Base-by-base conservation (phyloP, 2,329 filamentous ascomycete genomes). In the Pleomassaria siparia region DNA sequence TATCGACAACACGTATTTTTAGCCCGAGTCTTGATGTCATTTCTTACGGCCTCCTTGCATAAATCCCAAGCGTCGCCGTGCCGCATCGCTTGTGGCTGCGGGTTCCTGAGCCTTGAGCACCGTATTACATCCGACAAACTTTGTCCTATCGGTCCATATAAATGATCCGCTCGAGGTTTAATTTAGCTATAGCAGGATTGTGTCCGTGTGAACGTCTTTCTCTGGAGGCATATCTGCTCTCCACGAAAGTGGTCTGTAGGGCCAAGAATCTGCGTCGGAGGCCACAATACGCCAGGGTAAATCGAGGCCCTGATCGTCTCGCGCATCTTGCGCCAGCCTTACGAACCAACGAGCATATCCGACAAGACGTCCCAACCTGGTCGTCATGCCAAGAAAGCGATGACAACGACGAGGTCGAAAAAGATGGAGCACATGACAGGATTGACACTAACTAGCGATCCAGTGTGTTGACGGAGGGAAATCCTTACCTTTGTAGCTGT, bases 291-390 rank as follows among this genome's bases (percentile, higher is more conserved):
- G 48, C 49, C 48, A 20, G 40, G 20, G n/a, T 36, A 25, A 36
- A 40, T 44, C 36, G 46, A 36, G 47, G 53, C 42, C 15, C 15
- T 47, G 10, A 29, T 49, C 35, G 46, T 43, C 49, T 43, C 40
- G 41, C 49, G 50, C 48, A 48, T 43, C 36, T 36, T 42, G 40
- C 46, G 49, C 49, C 55, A 55, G 55, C 55, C 55, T 46, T 58
- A 55, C 28, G 22, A 35, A 44, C 55, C 48, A 55, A 55, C 28
- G 22, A 35, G 42, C 6, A 30, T 9, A 9, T 13, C 35, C 20
- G 39, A 50, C 40, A 46, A 49, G 33, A 12, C 49, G 29, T 26
- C 33, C 30, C 43, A 47, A 30, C 12, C n/a, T 10, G 9, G 15
- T 35, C 43, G 42, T 43, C 45, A 24, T 24, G 29, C 24, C 33